Base-by-base conservation (phyloP, 140 eudicot genomes). In the Stevia rebaudiana region DNA sequence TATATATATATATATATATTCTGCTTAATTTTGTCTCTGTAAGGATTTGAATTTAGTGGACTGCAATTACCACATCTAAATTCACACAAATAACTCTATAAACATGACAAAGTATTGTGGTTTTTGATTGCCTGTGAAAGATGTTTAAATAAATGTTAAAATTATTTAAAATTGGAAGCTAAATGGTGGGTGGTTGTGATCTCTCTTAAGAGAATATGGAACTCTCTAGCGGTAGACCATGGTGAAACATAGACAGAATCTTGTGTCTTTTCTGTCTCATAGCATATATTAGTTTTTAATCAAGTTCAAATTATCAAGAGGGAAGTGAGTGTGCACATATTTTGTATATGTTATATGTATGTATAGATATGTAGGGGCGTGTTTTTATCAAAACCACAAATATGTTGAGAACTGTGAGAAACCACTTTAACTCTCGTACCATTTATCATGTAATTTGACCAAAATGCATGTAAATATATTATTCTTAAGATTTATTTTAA, bases 201-300 rank as follows among this genome's bases (percentile, higher is more conserved):
- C 8, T 43, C 52, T 63, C 58, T 17, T 74, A 28, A 74, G 70
- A 68, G 79, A 68, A 75, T 67, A 61, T 68, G 75, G 59, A 70
- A 75, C 79, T 75, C 70, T 60, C 23, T 61, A 68, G 75, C 64
- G 63, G 79, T 68, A 75, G 75, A 53, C 75, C 79, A 61, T 68
- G 60, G 69, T 75, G 66, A 75, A 68, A 75, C 75, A 75, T 41
- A 51, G 59, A 68, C 75, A 51, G 70, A 74, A 74, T 74, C 79
- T 74, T 74, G 69, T 68, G 79, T 75, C 79, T 60, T 75, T 60
- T 75, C 79, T 75, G 75, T 61, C 74, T 60, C 55, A 39, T 73
- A 36, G 28, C 49, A 54, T 25, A 48, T 68, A 54, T 55, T 75
- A 75, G 59, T 57, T 16, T 75, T 68, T 68, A 50, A 67, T 68